phyloP scores from a whole-genome alignment of 192 early-diverging fungal species.

The Coemansia sp. region DNA sequence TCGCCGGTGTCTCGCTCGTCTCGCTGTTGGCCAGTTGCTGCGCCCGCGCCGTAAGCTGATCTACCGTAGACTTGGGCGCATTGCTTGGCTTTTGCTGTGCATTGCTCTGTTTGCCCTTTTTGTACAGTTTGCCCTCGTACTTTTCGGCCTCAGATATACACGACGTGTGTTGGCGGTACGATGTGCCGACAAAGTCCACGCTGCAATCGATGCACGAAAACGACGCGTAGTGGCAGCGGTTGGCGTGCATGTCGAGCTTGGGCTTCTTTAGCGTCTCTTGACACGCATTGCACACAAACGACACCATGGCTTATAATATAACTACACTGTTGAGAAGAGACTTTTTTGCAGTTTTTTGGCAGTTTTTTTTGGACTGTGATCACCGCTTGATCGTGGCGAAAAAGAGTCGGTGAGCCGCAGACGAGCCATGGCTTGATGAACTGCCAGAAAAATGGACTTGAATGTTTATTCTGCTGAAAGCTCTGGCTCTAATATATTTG shows the following conservation, averaged over 20 bases:
- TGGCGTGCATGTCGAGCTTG: slow-evolving; percentile 80
- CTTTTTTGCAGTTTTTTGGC: too few species aligned
- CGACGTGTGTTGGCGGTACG: slow-evolving; percentile 77
- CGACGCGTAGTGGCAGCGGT: slow-evolving; percentile 79
- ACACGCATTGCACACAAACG: slow-evolving; percentile 71
- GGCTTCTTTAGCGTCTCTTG: slow-evolving; percentile 91
- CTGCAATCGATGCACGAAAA: slow-evolving; percentile 93
- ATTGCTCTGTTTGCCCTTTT: slow-evolving; percentile 12
- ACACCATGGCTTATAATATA: slow-evolving; percentile 47
- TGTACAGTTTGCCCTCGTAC: slow-evolving; percentile 62
- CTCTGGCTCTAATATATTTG: neutral
- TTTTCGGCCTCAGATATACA: slow-evolving; percentile 96
- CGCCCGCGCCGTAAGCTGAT: slow-evolving; percentile 37
- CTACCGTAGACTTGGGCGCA: slow-evolving; percentile 32
- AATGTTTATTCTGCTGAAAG: neutral
- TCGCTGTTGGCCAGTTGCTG: slow-evolving; percentile 6
- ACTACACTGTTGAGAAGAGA: neutral
- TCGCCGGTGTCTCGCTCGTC: neutral
- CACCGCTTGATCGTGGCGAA: too few species aligned
- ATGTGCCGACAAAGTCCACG: slow-evolving; percentile 73
- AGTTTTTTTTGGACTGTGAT: too few species aligned
- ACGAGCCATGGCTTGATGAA: too few species aligned
- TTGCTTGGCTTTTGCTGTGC: neutral
- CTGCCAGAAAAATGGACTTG: too few species aligned
- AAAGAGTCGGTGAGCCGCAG: too few species aligned